phyloP scores from a whole-genome alignment of 2,329 filamentous ascomycete species.

The Aureobasidium zeae region DNA sequence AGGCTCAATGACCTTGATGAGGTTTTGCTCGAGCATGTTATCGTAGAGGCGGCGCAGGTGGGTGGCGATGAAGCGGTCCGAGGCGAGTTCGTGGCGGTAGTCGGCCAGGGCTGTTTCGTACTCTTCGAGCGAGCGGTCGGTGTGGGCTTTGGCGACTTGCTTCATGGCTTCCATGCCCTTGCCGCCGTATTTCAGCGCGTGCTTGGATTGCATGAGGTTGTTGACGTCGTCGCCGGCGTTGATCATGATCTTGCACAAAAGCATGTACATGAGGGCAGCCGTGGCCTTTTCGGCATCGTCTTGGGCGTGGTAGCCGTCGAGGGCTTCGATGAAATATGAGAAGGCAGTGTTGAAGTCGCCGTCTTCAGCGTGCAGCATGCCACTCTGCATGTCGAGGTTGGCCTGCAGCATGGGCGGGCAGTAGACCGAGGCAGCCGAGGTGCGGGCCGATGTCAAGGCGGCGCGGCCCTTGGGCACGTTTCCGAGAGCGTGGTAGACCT shows the following conservation, averaged over 20 bases:
- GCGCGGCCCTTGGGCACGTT: slow-evolving; percentile 95
- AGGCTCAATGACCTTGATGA: slow-evolving; percentile 99
- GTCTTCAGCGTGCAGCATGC: slow-evolving; percentile 97
- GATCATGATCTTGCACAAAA: slow-evolving; percentile 99
- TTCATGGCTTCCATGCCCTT: slow-evolving; percentile 98
- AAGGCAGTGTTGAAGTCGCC: slow-evolving; percentile 98
- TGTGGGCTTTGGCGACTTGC: slow-evolving; percentile 89
- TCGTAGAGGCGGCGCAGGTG: slow-evolving; percentile 94
- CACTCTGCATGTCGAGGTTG: slow-evolving; percentile 96
- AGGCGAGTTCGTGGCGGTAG: slow-evolving; percentile 88
- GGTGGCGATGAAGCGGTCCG: slow-evolving; percentile 92
- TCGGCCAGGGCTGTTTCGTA: slow-evolving; percentile 87
- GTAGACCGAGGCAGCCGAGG: slow-evolving; percentile 93
- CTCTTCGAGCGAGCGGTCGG: slow-evolving; percentile 90
- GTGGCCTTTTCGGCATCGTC: slow-evolving; percentile 85
- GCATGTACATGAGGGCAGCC: slow-evolving; percentile 97
- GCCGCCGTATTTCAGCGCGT: slow-evolving; percentile 90
- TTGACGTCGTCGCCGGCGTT: slow-evolving; percentile 96
- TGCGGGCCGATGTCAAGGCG: slow-evolving; percentile 86
- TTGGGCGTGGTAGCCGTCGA: slow-evolving; percentile 91
- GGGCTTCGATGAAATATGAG: slow-evolving; percentile 98
- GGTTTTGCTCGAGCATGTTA: slow-evolving; percentile 97
- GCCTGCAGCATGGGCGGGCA: slow-evolving; percentile 91
- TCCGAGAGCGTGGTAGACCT: slow-evolving; percentile 93
- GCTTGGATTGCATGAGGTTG: slow-evolving; percentile 87